Conservation (phyloP, 1,284 basidiomycete genomes). For the Blastosporella zonata region DNA sequence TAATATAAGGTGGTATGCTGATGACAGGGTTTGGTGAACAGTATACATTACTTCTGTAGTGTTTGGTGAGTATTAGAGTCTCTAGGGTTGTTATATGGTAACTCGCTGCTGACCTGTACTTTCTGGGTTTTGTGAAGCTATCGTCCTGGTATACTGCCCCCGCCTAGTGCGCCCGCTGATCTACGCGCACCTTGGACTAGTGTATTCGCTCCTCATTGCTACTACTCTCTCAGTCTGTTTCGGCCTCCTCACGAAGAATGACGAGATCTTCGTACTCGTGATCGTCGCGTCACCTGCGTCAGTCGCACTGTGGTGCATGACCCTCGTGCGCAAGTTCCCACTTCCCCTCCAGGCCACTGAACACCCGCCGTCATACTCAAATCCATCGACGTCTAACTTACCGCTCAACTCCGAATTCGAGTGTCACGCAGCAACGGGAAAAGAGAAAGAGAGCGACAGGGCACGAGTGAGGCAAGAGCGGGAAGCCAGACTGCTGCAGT, state of each 20-base stretch:
- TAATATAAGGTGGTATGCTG: background rate
- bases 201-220: conserved; percentile 1
- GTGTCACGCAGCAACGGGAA: background rate
- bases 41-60: background rate
- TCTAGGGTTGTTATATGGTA: too few relatives aligned
- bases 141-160: background rate
- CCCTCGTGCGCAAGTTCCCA: background rate
- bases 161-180: background rate
- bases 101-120: too few relatives aligned
- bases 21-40: background rate
- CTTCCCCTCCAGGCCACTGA: background rate
- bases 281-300: background rate
- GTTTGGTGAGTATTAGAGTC: background rate
- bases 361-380: background rate
- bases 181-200: conserved; percentile 1
- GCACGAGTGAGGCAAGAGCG: background rate
- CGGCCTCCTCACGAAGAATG: conserved; percentile 2
- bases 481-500: background rate
- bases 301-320: background rate
- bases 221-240: background rate
- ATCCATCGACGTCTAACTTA: background rate
- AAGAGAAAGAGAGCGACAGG: background rate
- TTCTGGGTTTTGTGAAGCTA: background rate
- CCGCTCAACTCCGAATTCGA: background rate
- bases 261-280: conserved; percentile 5